Evolutionary conservation across 2,329 filamentous ascomycete species (phyloP).

Genomic region (Calonectria pseudoturangicola): DNA sequence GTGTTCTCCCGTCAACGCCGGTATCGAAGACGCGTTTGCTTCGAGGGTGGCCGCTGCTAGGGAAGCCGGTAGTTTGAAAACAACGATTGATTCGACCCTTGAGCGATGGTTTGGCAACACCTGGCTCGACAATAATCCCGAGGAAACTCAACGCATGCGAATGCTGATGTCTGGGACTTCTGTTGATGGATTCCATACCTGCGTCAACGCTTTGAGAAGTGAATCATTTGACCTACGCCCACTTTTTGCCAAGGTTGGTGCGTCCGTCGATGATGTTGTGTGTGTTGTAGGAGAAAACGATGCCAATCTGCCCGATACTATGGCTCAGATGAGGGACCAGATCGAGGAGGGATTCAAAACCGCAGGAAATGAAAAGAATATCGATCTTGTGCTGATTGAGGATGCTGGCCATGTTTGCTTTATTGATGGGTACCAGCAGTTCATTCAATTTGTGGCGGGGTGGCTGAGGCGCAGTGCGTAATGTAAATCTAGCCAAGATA

Average conservation of each 20-base stretch:
- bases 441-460: slow-evolving; percentile 40
- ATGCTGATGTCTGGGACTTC: slow-evolving; percentile 61
- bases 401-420: slow-evolving; percentile 63
- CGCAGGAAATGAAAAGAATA: slow-evolving; percentile 49
- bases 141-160: slow-evolving; percentile 60
- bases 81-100: slow-evolving; percentile 57
- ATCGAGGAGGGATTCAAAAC: slow-evolving; percentile 59
- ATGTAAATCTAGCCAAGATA: neutral
- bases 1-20: slow-evolving; percentile 61
- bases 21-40: slow-evolving; percentile 60
- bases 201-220: slow-evolving; percentile 61
- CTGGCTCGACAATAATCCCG: slow-evolving; percentile 60
- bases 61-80: slow-evolving; percentile 57
- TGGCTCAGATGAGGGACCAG: slow-evolving; percentile 61
- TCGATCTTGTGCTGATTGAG: slow-evolving; percentile 60
- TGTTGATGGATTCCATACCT: slow-evolving; percentile 64
- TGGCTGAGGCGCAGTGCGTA: slow-evolving; percentile 39
- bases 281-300: slow-evolving; percentile 65
- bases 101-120: slow-evolving; percentile 64
- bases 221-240: slow-evolving; percentile 62
- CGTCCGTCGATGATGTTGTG: slow-evolving; percentile 59
- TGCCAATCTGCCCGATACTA: slow-evolving; percentile 62
- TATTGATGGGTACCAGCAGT: slow-evolving; percentile 61
- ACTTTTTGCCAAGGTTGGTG: slow-evolving; percentile 58
- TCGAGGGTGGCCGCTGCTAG: slow-evolving; percentile 59